Evolutionary conservation across 2,329 filamentous ascomycete species (phyloP).

Genomic region (Cladosporium halotolerans): DNA sequence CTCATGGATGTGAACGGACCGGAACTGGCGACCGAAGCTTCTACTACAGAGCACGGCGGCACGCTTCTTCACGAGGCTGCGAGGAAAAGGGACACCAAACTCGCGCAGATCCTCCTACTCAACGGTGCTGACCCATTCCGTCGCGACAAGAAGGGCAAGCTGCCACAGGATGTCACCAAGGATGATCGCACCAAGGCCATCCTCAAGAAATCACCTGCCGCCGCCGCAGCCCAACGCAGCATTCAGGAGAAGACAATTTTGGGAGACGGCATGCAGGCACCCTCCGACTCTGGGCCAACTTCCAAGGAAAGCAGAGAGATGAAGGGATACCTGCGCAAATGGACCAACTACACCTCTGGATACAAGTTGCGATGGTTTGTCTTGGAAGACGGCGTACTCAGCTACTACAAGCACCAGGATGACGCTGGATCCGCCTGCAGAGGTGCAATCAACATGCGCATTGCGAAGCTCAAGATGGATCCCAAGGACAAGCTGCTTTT

Average conservation of each 20-base stretch:
- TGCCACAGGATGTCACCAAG: constrained; percentile 93
- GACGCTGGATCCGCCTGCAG: constrained; percentile 93
- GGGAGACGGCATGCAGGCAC: constrained; percentile 54
- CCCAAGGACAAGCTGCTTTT: constrained; percentile 96
- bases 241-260: constrained; percentile 97
- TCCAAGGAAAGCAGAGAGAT: constrained; percentile 89
- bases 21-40: constrained; percentile 76
- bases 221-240: constrained; percentile 85
- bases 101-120: constrained; percentile 84
- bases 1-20: constrained; percentile 87
- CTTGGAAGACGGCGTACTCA: constrained; percentile 90
- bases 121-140: constrained; percentile 96
- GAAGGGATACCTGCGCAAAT: constrained; percentile 98
- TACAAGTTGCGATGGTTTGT: constrained; percentile 98
- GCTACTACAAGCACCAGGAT: constrained; percentile 99
- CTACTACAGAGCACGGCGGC: constrained; percentile 75
- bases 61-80: constrained; percentile 91
- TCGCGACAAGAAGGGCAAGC: constrained; percentile 87
- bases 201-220: constrained; percentile 88
- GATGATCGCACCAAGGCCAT: constrained; percentile 85
- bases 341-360: constrained; percentile 97
- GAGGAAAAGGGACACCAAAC: constrained; percentile 73
- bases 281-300: constrained; percentile 51
- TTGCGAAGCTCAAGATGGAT: constrained; percentile 91
- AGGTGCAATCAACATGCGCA: constrained; percentile 97